A percentile compares a stretch with the other conserved stretches of the same genome.
Conservation (phyloP, 495 filamentous ascomycete genomes). For the Tuber aestivum region DNA sequence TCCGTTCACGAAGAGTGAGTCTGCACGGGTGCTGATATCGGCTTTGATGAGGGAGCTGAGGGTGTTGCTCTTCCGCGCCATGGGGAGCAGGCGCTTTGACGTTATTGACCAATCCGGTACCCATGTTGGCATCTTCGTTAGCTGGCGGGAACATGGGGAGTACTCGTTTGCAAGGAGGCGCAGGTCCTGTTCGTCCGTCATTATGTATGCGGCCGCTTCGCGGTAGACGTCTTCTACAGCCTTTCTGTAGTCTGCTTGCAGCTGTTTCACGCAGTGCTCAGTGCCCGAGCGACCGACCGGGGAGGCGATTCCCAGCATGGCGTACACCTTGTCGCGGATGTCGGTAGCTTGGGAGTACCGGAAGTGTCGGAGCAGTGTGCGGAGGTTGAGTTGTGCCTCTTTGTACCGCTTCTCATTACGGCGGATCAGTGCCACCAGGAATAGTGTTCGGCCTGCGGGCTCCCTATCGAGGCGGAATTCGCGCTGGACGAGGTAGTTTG, state of each 20-base stretch:
- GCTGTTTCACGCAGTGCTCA: neutral
- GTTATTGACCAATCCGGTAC: neutral
- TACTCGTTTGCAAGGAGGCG: neutral
- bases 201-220: neutral
- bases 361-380: neutral
- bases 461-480: neutral
- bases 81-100: neutral
- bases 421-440: neutral
- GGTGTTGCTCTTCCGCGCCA: neutral
- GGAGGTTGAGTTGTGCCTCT: neutral
- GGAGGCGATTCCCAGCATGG: neutral
- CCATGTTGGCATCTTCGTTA: neutral
- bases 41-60: neutral
- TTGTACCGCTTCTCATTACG: neutral
- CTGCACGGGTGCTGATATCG: neutral
- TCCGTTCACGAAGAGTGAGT: neutral
- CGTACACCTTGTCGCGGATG: neutral
- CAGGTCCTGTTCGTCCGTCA: neutral
- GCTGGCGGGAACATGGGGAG: neutral
- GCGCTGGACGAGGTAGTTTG: neutral
- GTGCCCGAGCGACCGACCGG: neutral
- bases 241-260: neutral
- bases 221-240: neutral
- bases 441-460: neutral
- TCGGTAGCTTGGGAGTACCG: neutral